Evolutionary conservation across 306 rosid species (phyloP).

Genomic region (Cicer cuneatum): DNA sequence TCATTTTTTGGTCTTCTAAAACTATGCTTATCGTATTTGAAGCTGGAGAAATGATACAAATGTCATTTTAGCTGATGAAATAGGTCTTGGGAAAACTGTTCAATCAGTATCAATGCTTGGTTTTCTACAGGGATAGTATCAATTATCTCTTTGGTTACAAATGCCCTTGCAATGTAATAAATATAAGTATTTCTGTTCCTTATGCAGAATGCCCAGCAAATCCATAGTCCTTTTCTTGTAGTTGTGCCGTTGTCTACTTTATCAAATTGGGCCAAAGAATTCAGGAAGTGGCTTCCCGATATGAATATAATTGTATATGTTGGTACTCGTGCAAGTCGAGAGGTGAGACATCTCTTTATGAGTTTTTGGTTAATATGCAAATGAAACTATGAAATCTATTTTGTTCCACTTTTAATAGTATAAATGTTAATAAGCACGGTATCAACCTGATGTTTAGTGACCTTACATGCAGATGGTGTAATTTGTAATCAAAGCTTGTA

Average conservation of each 20-base stretch:
- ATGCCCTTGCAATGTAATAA: conserved; percentile 14
- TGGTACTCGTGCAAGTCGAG: conserved; percentile 99
- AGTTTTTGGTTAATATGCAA: conserved; percentile 28
- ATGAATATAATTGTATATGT: conserved; percentile 95
- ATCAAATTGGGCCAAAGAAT: conserved; percentile 99
- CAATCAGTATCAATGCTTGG: conserved; percentile 99
- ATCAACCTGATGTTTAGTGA: neutral
- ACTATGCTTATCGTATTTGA: conserved; percentile 47
- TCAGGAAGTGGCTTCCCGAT: conserved; percentile 99
- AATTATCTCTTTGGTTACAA: conserved; percentile 37
- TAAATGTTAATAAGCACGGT: conserved; percentile 16
- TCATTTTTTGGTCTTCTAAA: conserved; percentile 47
- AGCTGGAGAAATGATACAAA: conserved; percentile 99
- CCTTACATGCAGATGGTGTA: conserved; percentile 19
- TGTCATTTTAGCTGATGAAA: conserved; percentile 99
- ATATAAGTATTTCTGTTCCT: conserved; percentile 33
- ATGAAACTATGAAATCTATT: conserved; percentile 19
- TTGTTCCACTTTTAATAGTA: conserved; percentile 1
- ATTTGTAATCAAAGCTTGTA: conserved; percentile 13
- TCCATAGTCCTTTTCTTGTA: conserved; percentile 96
- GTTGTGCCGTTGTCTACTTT: conserved; percentile 96
- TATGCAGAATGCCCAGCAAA: conserved; percentile 91
- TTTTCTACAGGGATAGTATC: conserved; percentile 78
- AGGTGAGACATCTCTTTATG: conserved; percentile 63
- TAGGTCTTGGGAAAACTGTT: conserved; percentile 99